Percentiles rank a stretch among this genome's conserved stretches.
These are phyloP conservation scores for Lipomyces anomalus DNA, from an alignment of 805 yeast genomes.

Conservation along the genomic window DNA sequence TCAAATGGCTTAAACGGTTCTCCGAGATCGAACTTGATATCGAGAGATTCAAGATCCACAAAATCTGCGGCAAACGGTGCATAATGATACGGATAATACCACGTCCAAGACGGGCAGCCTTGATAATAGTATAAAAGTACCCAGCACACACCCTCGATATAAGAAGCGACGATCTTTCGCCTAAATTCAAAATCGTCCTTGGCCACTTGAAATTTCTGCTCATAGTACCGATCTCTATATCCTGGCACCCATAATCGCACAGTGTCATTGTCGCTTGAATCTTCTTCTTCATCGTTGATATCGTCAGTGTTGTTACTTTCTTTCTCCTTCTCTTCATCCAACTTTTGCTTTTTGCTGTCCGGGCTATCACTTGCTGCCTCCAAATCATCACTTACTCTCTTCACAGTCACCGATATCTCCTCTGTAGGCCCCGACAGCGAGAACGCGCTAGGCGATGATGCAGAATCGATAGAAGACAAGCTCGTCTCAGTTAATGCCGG, in stretches of 20 bases:
- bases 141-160: slow-evolving; percentile 97
- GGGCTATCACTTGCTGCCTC: slow-evolving; percentile 23
- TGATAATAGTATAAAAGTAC: slow-evolving; percentile 87
- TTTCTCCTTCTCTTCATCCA: slow-evolving; percentile 22
- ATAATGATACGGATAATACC: slow-evolving; percentile 96
- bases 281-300: slow-evolving; percentile 41
- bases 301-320: slow-evolving; percentile 22
- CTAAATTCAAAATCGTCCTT: slow-evolving; percentile 49
- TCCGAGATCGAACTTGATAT: slow-evolving; percentile 57
- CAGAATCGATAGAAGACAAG: background rate
- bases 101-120: slow-evolving; percentile 97
- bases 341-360: slow-evolving; percentile 1
- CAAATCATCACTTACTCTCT: slow-evolving; percentile 25
- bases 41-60: slow-evolving; percentile 41
- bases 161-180: slow-evolving; percentile 58
- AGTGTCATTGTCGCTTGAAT: slow-evolving; percentile 36
- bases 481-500: background rate
- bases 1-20: slow-evolving; percentile 85
- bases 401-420: slow-evolving; percentile 12
- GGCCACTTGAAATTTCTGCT: slow-evolving; percentile 58
- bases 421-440: slow-evolving; percentile 17
- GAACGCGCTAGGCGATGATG: slow-evolving; percentile 7
- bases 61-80: slow-evolving; percentile 97
- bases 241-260: slow-evolving; percentile 84
- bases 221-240: slow-evolving; percentile 74